Evolutionary conservation across 768 basidiomycete genomes (phyloP).

Genomic region (Rubroboletus pulcherrimus): DNA sequence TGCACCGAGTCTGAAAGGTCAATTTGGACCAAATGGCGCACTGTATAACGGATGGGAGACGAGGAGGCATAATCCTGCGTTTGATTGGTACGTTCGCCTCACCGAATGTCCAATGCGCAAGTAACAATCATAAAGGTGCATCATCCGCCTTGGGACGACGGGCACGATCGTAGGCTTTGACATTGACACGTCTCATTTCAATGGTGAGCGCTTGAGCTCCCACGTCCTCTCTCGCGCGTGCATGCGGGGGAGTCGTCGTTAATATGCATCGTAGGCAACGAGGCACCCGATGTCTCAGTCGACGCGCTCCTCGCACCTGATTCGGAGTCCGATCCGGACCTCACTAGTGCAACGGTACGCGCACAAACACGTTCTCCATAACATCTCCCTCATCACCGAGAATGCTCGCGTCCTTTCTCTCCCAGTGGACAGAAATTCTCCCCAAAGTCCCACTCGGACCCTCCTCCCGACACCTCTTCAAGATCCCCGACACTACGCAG

Average conservation of each 20-base stretch:
- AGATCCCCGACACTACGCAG: constrained; percentile 47
- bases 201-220: constrained; percentile 45
- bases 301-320: constrained; percentile 49
- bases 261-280: constrained; percentile 54
- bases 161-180: constrained; percentile 80
- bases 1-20: constrained; percentile 86
- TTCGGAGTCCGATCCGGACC: constrained; percentile 39
- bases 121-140: constrained; percentile 57
- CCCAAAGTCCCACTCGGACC: constrained; percentile 77
- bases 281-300: constrained; percentile 80
- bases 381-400: background rate
- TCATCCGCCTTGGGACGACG: constrained; percentile 80
- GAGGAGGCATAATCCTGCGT: constrained; percentile 79
- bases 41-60: constrained; percentile 94
- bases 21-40: constrained; percentile 94
- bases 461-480: constrained; percentile 85
- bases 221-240: constrained; percentile 1
- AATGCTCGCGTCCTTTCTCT: background rate
- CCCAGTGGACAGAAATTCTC: constrained; percentile 77
- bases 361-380: background rate
- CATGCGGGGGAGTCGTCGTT: background rate
- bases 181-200: constrained; percentile 94
- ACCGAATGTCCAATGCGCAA: too few relatives aligned
- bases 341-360: constrained; percentile 54
- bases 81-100: constrained; percentile 68